phyloP scores from a whole-genome alignment of 2,329 filamentous ascomycete species.

The Cladosporium sp. region DNA sequence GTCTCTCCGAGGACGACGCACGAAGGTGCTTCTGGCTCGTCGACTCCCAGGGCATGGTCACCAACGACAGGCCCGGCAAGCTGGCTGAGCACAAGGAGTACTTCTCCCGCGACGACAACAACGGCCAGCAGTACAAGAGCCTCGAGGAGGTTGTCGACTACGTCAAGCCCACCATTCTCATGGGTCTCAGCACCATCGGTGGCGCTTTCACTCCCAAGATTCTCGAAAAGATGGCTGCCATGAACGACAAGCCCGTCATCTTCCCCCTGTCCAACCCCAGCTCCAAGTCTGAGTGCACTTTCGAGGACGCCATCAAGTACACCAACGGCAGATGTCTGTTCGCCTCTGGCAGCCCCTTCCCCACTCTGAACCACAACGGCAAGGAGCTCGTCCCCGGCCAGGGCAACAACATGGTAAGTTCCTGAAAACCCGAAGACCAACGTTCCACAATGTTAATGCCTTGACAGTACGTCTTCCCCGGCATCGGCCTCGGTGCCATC shows the following conservation, averaged over 20 bases:
- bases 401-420: constrained; percentile 63
- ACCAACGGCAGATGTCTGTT: constrained; percentile 90
- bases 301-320: constrained; percentile 84
- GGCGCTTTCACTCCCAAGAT: constrained; percentile 89
- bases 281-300: constrained; percentile 95
- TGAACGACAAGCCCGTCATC: constrained; percentile 64
- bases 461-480: constrained; percentile 80
- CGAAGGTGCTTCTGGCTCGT: constrained; percentile 94
- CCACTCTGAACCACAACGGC: constrained; percentile 48
- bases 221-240: constrained; percentile 53
- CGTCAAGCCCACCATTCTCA: constrained; percentile 87
- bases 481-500: constrained; percentile 88
- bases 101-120: constrained; percentile 60
- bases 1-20: constrained; percentile 80
- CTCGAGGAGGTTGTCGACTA: constrained; percentile 90
- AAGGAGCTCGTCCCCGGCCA: constrained; percentile 45
- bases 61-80: constrained; percentile 84
- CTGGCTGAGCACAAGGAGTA: constrained; percentile 78
- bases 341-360: constrained; percentile 90
- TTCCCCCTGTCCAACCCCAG: constrained; percentile 96
- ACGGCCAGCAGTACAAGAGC: constrained; percentile 62
- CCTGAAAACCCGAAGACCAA: neutral
- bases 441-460: neutral
- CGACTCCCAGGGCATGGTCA: constrained; percentile 84
- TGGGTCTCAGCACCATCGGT: constrained; percentile 90